Base-by-base conservation (phyloP, 345 rosid species). In the Orychophragmus violaceus region DNA sequence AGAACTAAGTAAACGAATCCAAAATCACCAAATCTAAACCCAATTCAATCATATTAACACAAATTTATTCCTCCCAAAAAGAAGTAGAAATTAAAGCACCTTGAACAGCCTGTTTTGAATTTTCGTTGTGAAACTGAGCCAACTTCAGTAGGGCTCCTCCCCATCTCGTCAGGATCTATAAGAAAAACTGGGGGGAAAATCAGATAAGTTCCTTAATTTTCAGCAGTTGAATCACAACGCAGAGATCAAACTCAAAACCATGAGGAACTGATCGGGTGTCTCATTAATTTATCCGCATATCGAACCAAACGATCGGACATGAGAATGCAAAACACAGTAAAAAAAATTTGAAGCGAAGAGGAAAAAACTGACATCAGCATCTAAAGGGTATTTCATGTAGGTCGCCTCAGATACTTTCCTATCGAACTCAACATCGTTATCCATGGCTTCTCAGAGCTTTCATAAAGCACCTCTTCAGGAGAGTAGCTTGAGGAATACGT, bases 161-260 rank as follows among this genome's bases (percentile, higher is more conserved):
- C 98, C 98, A 93, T 70, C 83, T 84, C 18, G 87, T 85, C 64
- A 93, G 69, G 69, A 90, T 93, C 98, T 93, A 8, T 22, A 0
- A 37, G 74, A 44, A 35, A 33, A 32, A 9, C n/a, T n/a, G n/a
- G n/a, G n/a, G 55, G 8, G 23, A 37, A 24, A 59, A n/a, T 37
- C 3, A 25, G 37, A 22, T 28, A 8, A 8, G 9, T 19, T 6
- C 5, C n/a, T 27, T 13, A 37, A 11, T 19, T 25, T 50, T 59
- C 14, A 9, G 11, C 50, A 48, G 17, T 37, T 37, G 42, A 33
- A 53, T 25, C 19, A 72, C 21, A 13, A 60, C 23, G n/a, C 17
- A 70, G 22, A 23, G 32, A 23, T 37, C 48, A 62, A 14, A 68
- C 35, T n/a, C n/a, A n/a, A n/a, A n/a, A n/a, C n/a, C n/a, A n/a